These are phyloP conservation scores for Gamarada debralockiae DNA, from an alignment of 495 filamentous ascomycete species.

Conservation along the genomic window DNA sequence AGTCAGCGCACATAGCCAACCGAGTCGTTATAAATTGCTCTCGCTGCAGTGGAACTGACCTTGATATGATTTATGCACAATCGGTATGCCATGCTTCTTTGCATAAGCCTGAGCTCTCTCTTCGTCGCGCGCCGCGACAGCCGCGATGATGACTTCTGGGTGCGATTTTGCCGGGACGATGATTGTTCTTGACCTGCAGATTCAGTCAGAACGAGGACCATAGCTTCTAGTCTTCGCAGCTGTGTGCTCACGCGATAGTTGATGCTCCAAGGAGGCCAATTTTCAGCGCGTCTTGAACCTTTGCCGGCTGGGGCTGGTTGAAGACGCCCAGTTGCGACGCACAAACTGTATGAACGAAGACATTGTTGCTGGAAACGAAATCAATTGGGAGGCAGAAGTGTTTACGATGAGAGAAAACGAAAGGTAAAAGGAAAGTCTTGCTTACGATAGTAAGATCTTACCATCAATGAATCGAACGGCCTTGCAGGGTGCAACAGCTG, in stretches of 20 bases:
- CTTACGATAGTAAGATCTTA: too few relatives aligned
- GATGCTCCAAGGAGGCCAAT: conserved; percentile 19
- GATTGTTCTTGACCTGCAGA: conserved; percentile 44
- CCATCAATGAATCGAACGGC: too few relatives aligned
- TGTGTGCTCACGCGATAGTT: conserved; percentile 14
- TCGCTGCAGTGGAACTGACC: conserved; percentile 25
- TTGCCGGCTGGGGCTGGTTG: conserved; percentile 7
- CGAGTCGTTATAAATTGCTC: conserved; percentile 60
- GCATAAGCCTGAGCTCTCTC: conserved; percentile 51
- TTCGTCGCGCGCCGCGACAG: conserved; percentile 54
- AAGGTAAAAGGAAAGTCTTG: too few relatives aligned
- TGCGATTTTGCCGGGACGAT: conserved; percentile 55
- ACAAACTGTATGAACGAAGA: conserved; percentile 10
- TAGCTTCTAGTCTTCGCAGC: neutral
- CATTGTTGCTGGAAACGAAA: too few relatives aligned
- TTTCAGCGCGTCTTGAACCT: conserved; percentile 1
- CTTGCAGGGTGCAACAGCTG: too few relatives aligned
- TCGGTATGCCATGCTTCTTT: conserved; percentile 51
- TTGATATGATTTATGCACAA: conserved; percentile 46
- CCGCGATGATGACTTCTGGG: conserved; percentile 53
- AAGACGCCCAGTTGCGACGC: neutral
- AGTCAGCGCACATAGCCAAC: conserved; percentile 46
- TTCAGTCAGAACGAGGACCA: neutral
- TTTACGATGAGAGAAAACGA: too few relatives aligned
- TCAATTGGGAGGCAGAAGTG: too few relatives aligned